Conservation (phyloP, 371 early-diverging fungal species). For the Mucor racemosus region DNA sequence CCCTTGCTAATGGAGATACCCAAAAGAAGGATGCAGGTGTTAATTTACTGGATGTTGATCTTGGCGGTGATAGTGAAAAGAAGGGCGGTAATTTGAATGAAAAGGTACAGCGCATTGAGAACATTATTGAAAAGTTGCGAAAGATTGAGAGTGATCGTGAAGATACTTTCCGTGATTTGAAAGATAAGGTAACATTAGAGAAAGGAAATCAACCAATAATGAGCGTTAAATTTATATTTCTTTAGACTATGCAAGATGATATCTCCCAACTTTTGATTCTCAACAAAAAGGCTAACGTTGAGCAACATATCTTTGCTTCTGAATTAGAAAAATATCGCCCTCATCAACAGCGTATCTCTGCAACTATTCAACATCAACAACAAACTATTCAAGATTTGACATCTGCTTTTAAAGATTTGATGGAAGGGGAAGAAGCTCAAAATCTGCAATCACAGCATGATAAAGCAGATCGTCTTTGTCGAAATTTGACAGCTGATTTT, state of each 20-base stretch:
- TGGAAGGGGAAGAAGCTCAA: slow-evolving; percentile 76
- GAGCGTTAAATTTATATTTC: not conserved
- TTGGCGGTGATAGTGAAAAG: slow-evolving; percentile 43
- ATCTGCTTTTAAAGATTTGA: slow-evolving; percentile 72
- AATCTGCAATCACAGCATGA: slow-evolving; percentile 73
- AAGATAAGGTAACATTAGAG: slow-evolving; percentile 62
- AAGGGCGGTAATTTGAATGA: slow-evolving; percentile 37
- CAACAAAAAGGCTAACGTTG: slow-evolving; percentile 80
- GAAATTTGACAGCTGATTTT: slow-evolving; percentile 61
- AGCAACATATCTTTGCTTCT: slow-evolving; percentile 84
- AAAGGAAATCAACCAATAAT: not conserved
- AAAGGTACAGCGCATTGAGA: slow-evolving; percentile 70
- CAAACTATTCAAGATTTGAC: slow-evolving; percentile 79
- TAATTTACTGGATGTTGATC: slow-evolving; percentile 69
- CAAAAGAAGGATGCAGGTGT: slow-evolving; percentile 39
- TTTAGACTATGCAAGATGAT: slow-evolving; percentile 84
- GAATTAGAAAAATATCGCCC: slow-evolving; percentile 91
- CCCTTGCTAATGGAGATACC: slow-evolving; percentile 18
- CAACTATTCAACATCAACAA: slow-evolving; percentile 79
- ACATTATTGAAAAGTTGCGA: slow-evolving; percentile 73
- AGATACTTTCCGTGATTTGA: slow-evolving; percentile 81
- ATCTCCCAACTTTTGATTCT: slow-evolving; percentile 83
- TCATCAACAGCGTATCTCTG: slow-evolving; percentile 73
- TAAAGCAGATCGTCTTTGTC: slow-evolving; percentile 63
- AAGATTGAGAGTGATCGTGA: slow-evolving; percentile 81